Evolutionary conservation across 352 stramenopile genomes (phyloP).

Genomic region (Globisporangium barbulae): DNA sequence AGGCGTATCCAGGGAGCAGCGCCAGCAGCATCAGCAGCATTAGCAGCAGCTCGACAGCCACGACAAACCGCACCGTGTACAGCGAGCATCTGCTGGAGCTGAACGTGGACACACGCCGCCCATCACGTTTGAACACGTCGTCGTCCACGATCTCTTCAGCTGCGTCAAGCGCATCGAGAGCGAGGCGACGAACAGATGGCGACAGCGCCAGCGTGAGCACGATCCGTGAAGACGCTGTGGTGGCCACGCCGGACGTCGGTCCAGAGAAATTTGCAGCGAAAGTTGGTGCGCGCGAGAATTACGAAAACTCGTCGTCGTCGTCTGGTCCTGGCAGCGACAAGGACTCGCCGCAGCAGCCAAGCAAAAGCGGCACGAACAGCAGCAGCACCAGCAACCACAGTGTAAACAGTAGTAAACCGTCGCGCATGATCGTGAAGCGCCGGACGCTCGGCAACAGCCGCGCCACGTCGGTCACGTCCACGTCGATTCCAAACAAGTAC

Average conservation of each 20-base stretch:
- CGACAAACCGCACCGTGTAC: slow-evolving; percentile 12
- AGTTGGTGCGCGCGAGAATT: slow-evolving; percentile 20
- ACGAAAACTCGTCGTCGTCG: slow-evolving; percentile 43
- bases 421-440: slow-evolving; percentile 52
- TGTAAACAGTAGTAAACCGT: slow-evolving; percentile 35
- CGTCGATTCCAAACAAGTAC: slow-evolving; percentile 19
- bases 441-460: slow-evolving; percentile 25
- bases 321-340: slow-evolving; percentile 44
- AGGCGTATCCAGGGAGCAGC: slow-evolving; percentile 10
- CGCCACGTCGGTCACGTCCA: slow-evolving; percentile 15
- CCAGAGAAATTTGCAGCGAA: slow-evolving; percentile 46
- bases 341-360: slow-evolving; percentile 21
- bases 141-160: slow-evolving; percentile 8
- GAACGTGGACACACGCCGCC: slow-evolving; percentile 11
- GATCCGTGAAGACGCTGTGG: slow-evolving; percentile 12
- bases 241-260: slow-evolving; percentile 25
- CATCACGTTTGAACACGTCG: slow-evolving; percentile 12
- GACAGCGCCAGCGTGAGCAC: not conserved
- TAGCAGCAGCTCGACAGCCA: slow-evolving; percentile 16
- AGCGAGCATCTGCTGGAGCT: not conserved
- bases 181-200: slow-evolving; percentile 5
- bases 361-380: slow-evolving; percentile 14
- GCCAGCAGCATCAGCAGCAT: slow-evolving; percentile 17
- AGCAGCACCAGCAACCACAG: slow-evolving; percentile 24
- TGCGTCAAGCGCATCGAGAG: slow-evolving; percentile 6